These are phyloP conservation scores for Geotrichum aggregatum DNA, from an alignment of 1,139 yeast genomes.

Conservation along the genomic window DNA sequence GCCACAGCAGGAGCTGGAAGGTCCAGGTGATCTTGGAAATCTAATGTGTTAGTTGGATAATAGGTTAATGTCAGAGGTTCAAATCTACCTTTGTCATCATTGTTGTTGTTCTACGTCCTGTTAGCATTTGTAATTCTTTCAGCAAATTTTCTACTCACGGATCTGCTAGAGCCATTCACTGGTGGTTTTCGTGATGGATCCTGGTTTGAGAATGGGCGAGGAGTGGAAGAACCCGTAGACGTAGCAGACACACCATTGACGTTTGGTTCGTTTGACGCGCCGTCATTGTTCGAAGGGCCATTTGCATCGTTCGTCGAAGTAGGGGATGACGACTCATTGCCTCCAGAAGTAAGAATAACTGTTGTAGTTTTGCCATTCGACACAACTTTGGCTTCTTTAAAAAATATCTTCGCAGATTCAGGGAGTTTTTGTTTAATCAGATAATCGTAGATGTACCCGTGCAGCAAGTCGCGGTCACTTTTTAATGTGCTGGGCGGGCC, in stretches of 20 bases:
- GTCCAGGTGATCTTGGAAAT: conserved; percentile 9
- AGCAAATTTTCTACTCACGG: background rate
- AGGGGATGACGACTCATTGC: background rate
- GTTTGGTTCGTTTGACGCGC: background rate
- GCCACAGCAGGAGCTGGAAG: conserved; percentile 29
- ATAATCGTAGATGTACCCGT: conserved; percentile 85
- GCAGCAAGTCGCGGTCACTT: conserved; percentile 55
- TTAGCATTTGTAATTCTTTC: background rate
- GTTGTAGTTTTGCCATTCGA: conserved; percentile 22
- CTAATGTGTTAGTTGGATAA: conserved; percentile 5
- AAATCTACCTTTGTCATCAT: background rate
- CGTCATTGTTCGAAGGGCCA: background rate
- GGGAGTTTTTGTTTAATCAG: conserved; percentile 67
- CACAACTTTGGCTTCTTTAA: conserved; percentile 59
- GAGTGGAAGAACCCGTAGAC: conserved; percentile 7
- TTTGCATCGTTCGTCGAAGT: conserved; percentile 15
- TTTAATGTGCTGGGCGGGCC: background rate
- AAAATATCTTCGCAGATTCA: conserved; percentile 68
- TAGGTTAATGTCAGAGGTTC: background rate
- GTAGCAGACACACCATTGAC: conserved; percentile 1
- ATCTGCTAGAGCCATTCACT: background rate
- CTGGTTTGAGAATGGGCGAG: conserved; percentile 7
- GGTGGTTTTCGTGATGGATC: background rate
- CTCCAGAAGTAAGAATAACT: background rate
- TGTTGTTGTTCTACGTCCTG: background rate